Percentiles rank a stretch among this genome's conserved stretches.
phyloP scores from a whole-genome alignment of 352 stramenopile species.

The Phytophthora fragariaefolia region DNA sequence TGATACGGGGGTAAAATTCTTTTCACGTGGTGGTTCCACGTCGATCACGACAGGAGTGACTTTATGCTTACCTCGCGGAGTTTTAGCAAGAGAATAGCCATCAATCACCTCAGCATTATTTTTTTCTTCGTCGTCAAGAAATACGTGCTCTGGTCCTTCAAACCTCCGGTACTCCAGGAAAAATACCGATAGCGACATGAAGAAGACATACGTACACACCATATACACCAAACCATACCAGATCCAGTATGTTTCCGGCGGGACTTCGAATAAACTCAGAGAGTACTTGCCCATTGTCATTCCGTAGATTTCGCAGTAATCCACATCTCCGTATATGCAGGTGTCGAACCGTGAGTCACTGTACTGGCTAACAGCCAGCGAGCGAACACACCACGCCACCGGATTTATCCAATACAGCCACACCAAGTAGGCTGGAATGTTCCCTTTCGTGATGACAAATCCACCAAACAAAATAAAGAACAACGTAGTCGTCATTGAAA shows the following conservation, averaged over 20 bases:
- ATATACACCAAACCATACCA: conserved; percentile 35
- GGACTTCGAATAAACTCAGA: conserved; percentile 35
- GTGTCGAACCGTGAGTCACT: conserved; percentile 26
- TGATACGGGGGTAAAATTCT: conserved; percentile 44
- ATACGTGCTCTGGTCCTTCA: conserved; percentile 33
- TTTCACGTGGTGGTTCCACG: conserved; percentile 11
- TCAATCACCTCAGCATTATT: neutral
- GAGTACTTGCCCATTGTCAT: conserved; percentile 46
- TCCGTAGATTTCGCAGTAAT: conserved; percentile 34
- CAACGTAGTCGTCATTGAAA: conserved; percentile 41
- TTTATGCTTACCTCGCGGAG: neutral
- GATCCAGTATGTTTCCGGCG: conserved; percentile 37
- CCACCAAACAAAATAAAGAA: conserved; percentile 54
- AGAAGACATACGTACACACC: conserved; percentile 35
- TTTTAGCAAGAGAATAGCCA: conserved; percentile 14
- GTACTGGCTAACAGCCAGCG: conserved; percentile 42
- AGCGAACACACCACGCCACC: conserved; percentile 45
- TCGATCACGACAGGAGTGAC: conserved; percentile 1
- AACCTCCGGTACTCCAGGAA: conserved; percentile 39
- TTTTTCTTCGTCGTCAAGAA: conserved; percentile 19
- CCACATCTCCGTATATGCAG: conserved; percentile 29
- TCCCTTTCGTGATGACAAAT: conserved; percentile 39
- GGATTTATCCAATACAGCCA: conserved; percentile 56
- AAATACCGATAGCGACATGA: conserved; percentile 38
- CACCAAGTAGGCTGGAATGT: conserved; percentile 43